Conservation (phyloP, 139 green algal genomes). For the Picochlorum sp. region DNA sequence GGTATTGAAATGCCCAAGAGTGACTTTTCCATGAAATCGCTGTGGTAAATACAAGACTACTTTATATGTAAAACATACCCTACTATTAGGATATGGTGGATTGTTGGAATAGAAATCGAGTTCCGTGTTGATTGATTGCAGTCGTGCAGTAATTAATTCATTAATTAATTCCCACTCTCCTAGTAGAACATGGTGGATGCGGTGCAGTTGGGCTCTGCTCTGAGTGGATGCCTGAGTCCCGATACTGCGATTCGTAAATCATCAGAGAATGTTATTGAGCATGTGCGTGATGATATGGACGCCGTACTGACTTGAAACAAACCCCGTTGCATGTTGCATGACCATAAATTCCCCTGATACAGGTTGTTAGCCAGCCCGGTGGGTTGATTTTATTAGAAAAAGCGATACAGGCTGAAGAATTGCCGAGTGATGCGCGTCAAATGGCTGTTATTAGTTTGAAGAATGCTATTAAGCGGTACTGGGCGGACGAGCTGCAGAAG, state of each 20-base stretch:
- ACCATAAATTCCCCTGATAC: neutral
- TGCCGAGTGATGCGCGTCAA: conserved; percentile 71
- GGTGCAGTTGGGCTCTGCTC: conserved; percentile 44
- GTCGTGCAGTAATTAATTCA: no score
- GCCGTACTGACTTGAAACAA: no score
- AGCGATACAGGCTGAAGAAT: conserved; percentile 54
- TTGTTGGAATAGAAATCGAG: no score
- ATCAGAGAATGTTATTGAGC: conserved; percentile 60
- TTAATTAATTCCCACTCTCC: no score
- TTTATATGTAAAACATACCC: neutral
- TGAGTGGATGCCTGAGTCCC: conserved; percentile 47
- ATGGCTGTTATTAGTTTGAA: conserved; percentile 92
- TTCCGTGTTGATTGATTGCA: no score
- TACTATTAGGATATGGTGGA: no score
- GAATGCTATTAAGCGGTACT: conserved; percentile 74
- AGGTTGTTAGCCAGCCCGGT: neutral
- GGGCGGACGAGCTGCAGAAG: conserved; percentile 26
- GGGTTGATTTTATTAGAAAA: conserved; percentile 67
- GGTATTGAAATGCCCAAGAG: conserved; percentile 39
- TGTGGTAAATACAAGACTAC: conserved; percentile 9
- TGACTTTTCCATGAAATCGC: conserved; percentile 25
- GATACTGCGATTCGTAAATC: conserved; percentile 47
- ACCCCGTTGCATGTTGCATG: no score
- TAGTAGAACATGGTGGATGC: conserved; percentile 44
- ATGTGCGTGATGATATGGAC: conserved; percentile 32